These are phyloP conservation scores for Funneliformis caledonium DNA, from an alignment of 371 early-diverging fungal species.

Conservation along the genomic window DNA sequence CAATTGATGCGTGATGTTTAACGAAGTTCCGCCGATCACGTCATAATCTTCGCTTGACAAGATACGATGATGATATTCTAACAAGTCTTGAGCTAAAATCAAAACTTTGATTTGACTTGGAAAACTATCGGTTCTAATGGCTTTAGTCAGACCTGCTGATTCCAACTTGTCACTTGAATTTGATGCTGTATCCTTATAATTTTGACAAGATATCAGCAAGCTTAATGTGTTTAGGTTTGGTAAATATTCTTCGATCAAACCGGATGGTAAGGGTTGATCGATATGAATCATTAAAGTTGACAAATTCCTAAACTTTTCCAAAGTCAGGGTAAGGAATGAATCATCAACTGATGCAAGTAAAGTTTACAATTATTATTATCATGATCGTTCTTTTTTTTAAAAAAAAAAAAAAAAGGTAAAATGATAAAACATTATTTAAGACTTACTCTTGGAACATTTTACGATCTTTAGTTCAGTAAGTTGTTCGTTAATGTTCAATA, in stretches of 20 bases:
- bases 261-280: too few relatives aligned
- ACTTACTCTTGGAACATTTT: not conserved
- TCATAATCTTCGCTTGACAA: not conserved
- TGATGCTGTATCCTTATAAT: not conserved
- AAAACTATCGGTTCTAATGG: not conserved
- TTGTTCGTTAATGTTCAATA: not conserved
- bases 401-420: not conserved
- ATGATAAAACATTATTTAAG: not conserved
- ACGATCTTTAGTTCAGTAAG: not conserved
- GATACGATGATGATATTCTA: not conserved
- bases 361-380: too few relatives aligned
- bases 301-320: too few relatives aligned
- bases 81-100: not conserved
- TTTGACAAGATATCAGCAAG: not conserved
- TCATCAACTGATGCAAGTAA: too few relatives aligned
- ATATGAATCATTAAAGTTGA: too few relatives aligned
- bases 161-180: not conserved
- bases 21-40: not conserved
- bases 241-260: not conserved
- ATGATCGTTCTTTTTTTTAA: too few relatives aligned
- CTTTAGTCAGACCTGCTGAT: too few relatives aligned
- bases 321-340: too few relatives aligned
- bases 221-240: not conserved
- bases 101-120: not conserved
- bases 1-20: not conserved